phyloP scores from a whole-genome alignment of 192 early-diverging fungal species.

The Oehlia diaphana region DNA sequence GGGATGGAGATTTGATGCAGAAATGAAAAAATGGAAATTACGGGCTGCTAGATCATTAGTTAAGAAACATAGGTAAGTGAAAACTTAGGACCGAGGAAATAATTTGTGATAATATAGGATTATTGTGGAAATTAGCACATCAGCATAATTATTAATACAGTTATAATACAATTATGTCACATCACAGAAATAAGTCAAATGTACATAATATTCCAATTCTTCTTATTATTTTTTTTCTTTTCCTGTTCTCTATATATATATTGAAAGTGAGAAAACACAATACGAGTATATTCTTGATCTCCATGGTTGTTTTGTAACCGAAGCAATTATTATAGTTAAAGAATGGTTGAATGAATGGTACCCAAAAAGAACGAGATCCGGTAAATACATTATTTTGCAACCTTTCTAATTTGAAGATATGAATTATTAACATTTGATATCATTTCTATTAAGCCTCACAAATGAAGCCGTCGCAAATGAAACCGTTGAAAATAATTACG shows the following conservation, averaged over 20 bases:
- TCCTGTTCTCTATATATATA: too few relatives aligned
- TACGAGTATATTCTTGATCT: slow-evolving; percentile 65
- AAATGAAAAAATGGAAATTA: slow-evolving; percentile 56
- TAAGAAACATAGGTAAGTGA: slow-evolving; percentile 28
- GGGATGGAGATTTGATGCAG: slow-evolving; percentile 38
- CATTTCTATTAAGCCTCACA: background rate
- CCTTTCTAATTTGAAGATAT: slow-evolving; percentile 7
- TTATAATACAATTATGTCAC: too few relatives aligned
- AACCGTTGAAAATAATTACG: slow-evolving; percentile 65
- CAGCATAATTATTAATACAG: too few relatives aligned
- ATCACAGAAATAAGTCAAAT: too few relatives aligned
- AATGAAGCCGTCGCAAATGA: slow-evolving; percentile 39
- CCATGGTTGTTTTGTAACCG: slow-evolving; percentile 63
- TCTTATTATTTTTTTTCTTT: background rate
- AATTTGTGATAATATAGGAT: background rate
- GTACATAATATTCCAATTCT: background rate
- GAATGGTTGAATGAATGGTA: slow-evolving; percentile 65
- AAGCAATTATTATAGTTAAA: slow-evolving; percentile 59
- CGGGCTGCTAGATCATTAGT: slow-evolving; percentile 54
- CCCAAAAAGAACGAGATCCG: slow-evolving; percentile 27
- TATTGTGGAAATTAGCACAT: too few relatives aligned
- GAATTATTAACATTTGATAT: background rate
- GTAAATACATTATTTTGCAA: slow-evolving; percentile 37
- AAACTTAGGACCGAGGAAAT: background rate
- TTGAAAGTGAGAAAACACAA: slow-evolving; percentile 38